Evolutionary conservation across 345 rosid species (phyloP), one percentile per base, ranked within the genome.

Genomic region (Syzygium aromaticum): DNA sequence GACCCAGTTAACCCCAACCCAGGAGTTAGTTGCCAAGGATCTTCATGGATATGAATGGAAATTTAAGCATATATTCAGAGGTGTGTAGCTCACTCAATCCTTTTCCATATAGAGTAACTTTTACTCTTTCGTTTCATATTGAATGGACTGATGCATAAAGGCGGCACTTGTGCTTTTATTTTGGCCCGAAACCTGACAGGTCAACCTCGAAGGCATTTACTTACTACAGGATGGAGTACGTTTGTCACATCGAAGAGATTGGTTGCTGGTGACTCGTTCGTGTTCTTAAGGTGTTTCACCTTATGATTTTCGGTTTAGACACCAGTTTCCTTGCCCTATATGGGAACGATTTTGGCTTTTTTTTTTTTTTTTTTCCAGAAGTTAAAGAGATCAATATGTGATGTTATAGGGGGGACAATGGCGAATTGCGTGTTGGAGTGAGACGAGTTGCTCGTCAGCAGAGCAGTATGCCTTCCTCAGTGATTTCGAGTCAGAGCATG

Each of bases 201-300:
- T 85, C 98, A 95, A 88, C 99, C 99, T 27, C 92, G 97, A 88
- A 95, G 99, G 89, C 99, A 98, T 90, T 91, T 96, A 88, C 94
- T 98, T 84, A 96, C 98, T 23, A 96, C 99, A 2, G 99, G 99
- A 33, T 98, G 99, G 99, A 98, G 99, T 91, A 94, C 97, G 16
- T 98, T 96, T 90, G 98, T 98, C 59, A 91, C 98, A 85, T 95
- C 98, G 22, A 98, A 96, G 92, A 94, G 93, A 93, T 91, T 98
- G 88, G 96, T 93, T 77, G 98, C 98, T 13, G 96, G 99, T 51
- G 99, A 96, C 92, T 91, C 97, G 51, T 95, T 98, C 87, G 97
- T 98, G 30, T 96, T 98, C 90, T 87, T 98, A 52, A 96, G 99
- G 99, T 98, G 88, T 84, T 33, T 64, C 86, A 85, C n/a, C 49